A percentile compares a stretch with the other conserved stretches of the same genome.
Conservation (phyloP, 2,329 filamentous ascomycete species). For the Diaporthe sp. region DNA sequence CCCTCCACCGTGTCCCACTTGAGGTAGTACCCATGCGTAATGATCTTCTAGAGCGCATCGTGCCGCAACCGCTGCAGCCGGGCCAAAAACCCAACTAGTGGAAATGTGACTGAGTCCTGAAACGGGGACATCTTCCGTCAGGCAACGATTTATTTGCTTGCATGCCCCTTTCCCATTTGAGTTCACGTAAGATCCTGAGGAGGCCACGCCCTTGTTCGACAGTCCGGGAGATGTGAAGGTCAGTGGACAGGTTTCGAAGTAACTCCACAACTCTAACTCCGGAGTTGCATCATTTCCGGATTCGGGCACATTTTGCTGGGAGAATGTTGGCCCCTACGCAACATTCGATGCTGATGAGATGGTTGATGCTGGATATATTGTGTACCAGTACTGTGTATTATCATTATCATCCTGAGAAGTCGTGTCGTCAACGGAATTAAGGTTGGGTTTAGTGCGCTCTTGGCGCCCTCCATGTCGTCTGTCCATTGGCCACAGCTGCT, state of each 20-base stretch:
- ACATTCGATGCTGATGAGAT: not conserved
- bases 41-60: not conserved
- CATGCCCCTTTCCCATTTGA: not conserved
- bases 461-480: not conserved
- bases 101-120: not conserved
- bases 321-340: not conserved
- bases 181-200: not conserved
- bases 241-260: not conserved
- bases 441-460: conserved; percentile 8
- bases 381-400: no score
- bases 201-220: not conserved
- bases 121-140: not conserved
- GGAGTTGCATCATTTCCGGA: not conserved
- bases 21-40: conserved; percentile 6
- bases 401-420: not conserved
- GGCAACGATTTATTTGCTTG: not conserved
- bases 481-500: not conserved
- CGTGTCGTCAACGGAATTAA: conserved; percentile 27
- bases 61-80: not conserved
- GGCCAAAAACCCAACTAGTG: not conserved
- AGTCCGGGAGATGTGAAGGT: not conserved
- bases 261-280: no score
- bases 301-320: not conserved
- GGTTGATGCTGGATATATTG: not conserved
- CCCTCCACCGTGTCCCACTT: conserved; percentile 8